Base-by-base conservation (phyloP, 192 early-diverging fungal genomes). In the Cladochytrium replicatum region DNA sequence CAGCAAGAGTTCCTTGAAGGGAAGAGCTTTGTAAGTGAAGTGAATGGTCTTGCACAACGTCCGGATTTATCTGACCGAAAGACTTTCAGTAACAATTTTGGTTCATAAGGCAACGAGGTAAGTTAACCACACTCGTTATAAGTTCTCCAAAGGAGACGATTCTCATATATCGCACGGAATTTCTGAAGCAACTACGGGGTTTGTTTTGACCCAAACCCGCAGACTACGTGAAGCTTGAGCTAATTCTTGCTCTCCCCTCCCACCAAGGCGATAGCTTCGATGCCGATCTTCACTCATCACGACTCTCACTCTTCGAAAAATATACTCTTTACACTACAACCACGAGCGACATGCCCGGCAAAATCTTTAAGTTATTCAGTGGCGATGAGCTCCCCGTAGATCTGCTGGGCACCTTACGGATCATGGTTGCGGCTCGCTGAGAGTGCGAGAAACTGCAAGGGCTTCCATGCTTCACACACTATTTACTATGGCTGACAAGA, bases 61-160 rank as follows among this genome's bases (percentile, higher is more conserved):
- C n/a, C n/a, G n/a, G n/a, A n/a, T n/a, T n/a, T n/a, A n/a, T n/a
- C n/a, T n/a, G n/a, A n/a, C n/a, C n/a, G n/a, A n/a, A n/a, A n/a
- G n/a, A n/a, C n/a, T n/a, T n/a, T n/a, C n/a, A n/a, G n/a, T 52
- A 74, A 74, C 47, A 74, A 74, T 37, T 74, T 69, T 34, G 71
- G 71, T 0, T 58, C 64, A 5, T 69, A 74, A 52, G 71, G 71
- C 37, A 74, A 74, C 45, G 71, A 72, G 46, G 49, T 57, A 41
- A 13, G 24, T 9, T n/a, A n/a, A 23, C 21, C 4, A 27, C 13
- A 15, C 23, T 7, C 32, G 32, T 7, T 7, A 22, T n/a, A 42
- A 13, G 9, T 9, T 43, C 8, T 13, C 9, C n/a, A n/a, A n/a
- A n/a, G n/a, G n/a, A n/a, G n/a, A 9, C 9, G 11, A 13, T 8